These are phyloP conservation scores for Elsinoe necatrix DNA, from an alignment of 2,329 filamentous ascomycete genomes.

Conservation along the genomic window DNA sequence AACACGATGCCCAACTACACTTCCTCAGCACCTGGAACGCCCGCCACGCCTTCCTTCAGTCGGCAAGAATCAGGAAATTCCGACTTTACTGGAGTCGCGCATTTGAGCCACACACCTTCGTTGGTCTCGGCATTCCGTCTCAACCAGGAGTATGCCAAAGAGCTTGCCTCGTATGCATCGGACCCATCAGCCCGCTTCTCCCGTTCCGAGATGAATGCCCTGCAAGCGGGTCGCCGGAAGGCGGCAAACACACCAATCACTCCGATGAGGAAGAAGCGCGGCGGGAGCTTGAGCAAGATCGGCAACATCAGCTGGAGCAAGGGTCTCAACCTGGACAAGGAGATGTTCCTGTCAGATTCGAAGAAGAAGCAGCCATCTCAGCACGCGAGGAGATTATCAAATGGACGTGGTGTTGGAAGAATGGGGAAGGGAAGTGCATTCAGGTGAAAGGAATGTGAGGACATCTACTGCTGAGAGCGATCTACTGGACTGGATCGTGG, in stretches of 20 bases:
- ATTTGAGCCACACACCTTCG: constrained; percentile 53
- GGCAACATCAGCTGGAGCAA: constrained; percentile 17
- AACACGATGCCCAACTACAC: constrained; percentile 43
- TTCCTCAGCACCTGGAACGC: constrained; percentile 11
- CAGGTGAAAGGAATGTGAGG: background rate
- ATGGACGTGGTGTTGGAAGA: background rate
- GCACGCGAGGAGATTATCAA: constrained; percentile 1
- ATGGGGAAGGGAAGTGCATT: constrained; percentile 10
- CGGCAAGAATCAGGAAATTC: background rate
- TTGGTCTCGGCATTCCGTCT: constrained; percentile 70
- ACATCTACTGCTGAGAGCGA: background rate
- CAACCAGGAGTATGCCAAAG: constrained; percentile 45
- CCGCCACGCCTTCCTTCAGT: constrained; percentile 5
- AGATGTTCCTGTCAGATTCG: constrained; percentile 6
- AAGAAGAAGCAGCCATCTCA: constrained; percentile 13
- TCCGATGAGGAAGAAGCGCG: constrained; percentile 47
- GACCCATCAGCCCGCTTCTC: constrained; percentile 53
- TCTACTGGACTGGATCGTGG: constrained; percentile 2
- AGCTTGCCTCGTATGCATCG: constrained; percentile 48
- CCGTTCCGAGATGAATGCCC: constrained; percentile 53
- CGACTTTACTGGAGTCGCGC: constrained; percentile 38
- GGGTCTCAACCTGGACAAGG: constrained; percentile 10
- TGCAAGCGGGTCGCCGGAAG: constrained; percentile 56
- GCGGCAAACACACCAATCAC: constrained; percentile 62
- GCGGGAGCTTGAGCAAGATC: constrained; percentile 18